Base-by-base conservation (phyloP, 108 stramenopile genomes). In the Nitzschia palea region DNA sequence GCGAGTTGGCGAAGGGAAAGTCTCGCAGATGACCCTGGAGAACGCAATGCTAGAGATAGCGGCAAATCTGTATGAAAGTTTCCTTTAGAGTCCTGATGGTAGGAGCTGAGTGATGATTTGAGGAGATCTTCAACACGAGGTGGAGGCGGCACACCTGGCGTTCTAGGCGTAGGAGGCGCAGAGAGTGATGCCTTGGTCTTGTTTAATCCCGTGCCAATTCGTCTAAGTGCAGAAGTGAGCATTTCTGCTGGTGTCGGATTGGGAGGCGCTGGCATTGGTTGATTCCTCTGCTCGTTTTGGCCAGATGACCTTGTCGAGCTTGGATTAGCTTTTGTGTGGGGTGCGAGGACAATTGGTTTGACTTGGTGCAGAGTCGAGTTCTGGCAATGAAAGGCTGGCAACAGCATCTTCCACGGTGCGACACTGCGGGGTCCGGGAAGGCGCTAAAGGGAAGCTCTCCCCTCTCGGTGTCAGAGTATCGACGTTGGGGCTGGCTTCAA, bases 1-100 rank as follows among this genome's bases (percentile, higher is more conserved):
- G 37, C 40, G 23, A 17, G 37, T 31, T 30, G 4, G 12, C 20
- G 10, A 12, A 68, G 54, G 4, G 55, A 57, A 37, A 68, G 31
- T 15, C 62, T 62, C 0, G 75, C 75, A 26, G 66, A 45, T 15
- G 80, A 81, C n/a, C 80, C 80, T 27, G 80, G 80, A 1, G 80
- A 82, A 22, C 76, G 54, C 33, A 82, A 55, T 2, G 55, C 29
- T 8, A 76, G 69, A 15, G 80, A 81, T 14, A 62, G 20, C 17
- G 74, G 75, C 4, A 71, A 22, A 23, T 73, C 29, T 2, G 5
- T 9, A 30, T 35, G 33, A 9, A 32, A 9, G n/a, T 47, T 55
- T 5, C 17, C 32, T 1, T 33, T 31, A 3, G 25, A 2, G 9
- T 61, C 47, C 18, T 20, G 30, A 8, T 53, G 15, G 25, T 51